phyloP scores from a whole-genome alignment of 805 yeast species.

The Candida awuae region DNA sequence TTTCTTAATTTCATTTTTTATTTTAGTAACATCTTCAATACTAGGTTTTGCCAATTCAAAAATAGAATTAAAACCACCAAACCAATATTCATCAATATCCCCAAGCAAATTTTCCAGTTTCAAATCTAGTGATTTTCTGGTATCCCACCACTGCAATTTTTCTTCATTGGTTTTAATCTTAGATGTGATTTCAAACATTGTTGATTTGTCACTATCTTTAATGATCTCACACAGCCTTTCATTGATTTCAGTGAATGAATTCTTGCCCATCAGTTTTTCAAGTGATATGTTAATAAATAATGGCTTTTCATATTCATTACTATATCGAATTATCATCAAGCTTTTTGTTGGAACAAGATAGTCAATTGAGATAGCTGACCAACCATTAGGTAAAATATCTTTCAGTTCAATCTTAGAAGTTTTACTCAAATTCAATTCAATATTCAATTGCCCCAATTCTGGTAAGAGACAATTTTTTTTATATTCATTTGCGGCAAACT shows the following conservation, averaged over 20 bases:
- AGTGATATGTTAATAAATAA: conserved; percentile 50
- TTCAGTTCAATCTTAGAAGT: background rate
- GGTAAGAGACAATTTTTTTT: conserved; percentile 17
- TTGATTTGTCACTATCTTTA: conserved; percentile 50
- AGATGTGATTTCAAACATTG: conserved; percentile 45
- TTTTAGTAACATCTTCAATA: conserved; percentile 21
- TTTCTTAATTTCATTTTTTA: conserved; percentile 31
- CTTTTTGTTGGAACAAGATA: conserved; percentile 50
- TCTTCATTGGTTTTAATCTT: conserved; percentile 48
- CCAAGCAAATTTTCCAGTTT: conserved; percentile 45
- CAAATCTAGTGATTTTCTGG: conserved; percentile 53
- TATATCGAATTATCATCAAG: conserved; percentile 34
- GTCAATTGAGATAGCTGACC: conserved; percentile 59
- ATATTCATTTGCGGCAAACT: conserved; percentile 17
- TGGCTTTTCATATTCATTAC: conserved; percentile 17
- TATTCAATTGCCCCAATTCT: no score
- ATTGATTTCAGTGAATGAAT: conserved; percentile 39
- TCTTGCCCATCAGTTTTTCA: conserved; percentile 39
- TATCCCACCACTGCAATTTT: conserved; percentile 71
- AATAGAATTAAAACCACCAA: conserved; percentile 68
- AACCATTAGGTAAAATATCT: conserved; percentile 35
- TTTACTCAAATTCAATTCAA: conserved; percentile 1
- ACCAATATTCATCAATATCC: conserved; percentile 57
- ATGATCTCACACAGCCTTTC: conserved; percentile 46
- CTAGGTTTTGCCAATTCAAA: conserved; percentile 35